A percentile compares a stretch with the other conserved stretches of the same genome.
Conservation (phyloP, 768 basidiomycete species). For the Mycena capillaripes region DNA sequence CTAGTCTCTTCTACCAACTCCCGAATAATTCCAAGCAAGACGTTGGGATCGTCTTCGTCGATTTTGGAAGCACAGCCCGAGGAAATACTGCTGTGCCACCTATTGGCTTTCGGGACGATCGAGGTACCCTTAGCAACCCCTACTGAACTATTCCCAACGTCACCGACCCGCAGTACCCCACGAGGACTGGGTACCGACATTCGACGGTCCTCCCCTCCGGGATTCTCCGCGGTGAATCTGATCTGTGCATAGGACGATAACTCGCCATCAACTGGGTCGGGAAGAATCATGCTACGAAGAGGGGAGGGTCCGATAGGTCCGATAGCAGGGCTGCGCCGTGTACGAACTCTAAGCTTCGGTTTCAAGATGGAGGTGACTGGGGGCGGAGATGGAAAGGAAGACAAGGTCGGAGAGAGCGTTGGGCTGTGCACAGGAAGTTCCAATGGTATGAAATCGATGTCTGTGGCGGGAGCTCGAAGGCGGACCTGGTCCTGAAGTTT, state of each 20-base stretch:
- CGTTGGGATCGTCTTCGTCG: slow-evolving; percentile 44
- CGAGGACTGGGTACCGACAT: not conserved
- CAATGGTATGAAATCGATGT: slow-evolving; percentile 3
- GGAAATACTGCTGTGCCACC: slow-evolving; percentile 16
- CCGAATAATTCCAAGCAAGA: slow-evolving; percentile 58
- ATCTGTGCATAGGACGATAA: slow-evolving; percentile 4
- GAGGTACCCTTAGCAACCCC: slow-evolving; percentile 2
- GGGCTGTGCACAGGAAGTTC: slow-evolving; percentile 4
- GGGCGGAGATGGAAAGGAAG: slow-evolving; percentile 29
- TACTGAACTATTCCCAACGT: slow-evolving; percentile 4
- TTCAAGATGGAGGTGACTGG: slow-evolving; percentile 16
- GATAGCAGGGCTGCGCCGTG: slow-evolving; percentile 53
- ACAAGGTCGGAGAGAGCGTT: slow-evolving; percentile 25
- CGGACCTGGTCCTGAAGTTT: slow-evolving; percentile 3
- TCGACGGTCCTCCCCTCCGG: slow-evolving; percentile 21
- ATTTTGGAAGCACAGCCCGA: slow-evolving; percentile 3
- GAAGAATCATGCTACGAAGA: slow-evolving; percentile 59
- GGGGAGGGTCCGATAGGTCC: slow-evolving; percentile 57
- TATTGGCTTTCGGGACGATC: not conserved
- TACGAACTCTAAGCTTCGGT: slow-evolving; percentile 41
- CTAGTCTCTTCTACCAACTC: slow-evolving; percentile 65
- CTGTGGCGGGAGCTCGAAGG: not conserved
- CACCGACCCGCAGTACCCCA: not conserved
- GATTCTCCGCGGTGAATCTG: slow-evolving; percentile 11
- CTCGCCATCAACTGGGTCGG: slow-evolving; percentile 46